Conservation (phyloP, 2,329 filamentous ascomycete species). For the Aspergillus pseudonomiae region DNA sequence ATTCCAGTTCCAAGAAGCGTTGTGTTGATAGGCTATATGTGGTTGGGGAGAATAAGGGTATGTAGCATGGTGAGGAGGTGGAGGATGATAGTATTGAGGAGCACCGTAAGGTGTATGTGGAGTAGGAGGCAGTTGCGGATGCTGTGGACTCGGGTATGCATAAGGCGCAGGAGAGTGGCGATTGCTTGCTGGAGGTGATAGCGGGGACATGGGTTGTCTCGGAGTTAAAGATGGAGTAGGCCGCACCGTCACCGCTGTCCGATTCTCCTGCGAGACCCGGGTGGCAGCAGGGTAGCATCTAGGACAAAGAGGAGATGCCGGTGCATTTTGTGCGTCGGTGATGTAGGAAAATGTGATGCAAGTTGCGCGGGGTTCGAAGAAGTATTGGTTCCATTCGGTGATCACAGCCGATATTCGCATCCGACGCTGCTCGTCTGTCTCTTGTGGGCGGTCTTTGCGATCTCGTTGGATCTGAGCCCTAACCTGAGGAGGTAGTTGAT, state of each 20-base stretch:
- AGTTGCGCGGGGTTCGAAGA: conserved; percentile 43
- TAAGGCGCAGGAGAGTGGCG: conserved; percentile 16
- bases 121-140: conserved; percentile 18
- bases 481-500: conserved; percentile 40
- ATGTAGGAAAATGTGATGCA: conserved; percentile 40
- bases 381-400: conserved; percentile 48
- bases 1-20: conserved; percentile 33
- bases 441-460: conserved; percentile 46
- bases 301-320: conserved; percentile 43
- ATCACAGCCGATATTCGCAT: conserved; percentile 43
- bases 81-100: conserved; percentile 25
- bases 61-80: conserved; percentile 24
- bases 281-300: conserved; percentile 45
- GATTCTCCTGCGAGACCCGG: conserved; percentile 28
- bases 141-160: conserved; percentile 17
- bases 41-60: conserved; percentile 28
- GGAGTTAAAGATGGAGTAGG: conserved; percentile 9
- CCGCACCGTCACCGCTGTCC: conserved; percentile 10
- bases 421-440: conserved; percentile 44
- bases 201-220: conserved; percentile 10
- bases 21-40: conserved; percentile 23
- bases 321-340: conserved; percentile 34
- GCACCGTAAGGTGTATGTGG: conserved; percentile 24
- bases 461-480: conserved; percentile 45
- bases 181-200: conserved; percentile 10